phyloP scores from a whole-genome alignment of 805 yeast species.

The Wickerhamomyces rabaulensis region DNA sequence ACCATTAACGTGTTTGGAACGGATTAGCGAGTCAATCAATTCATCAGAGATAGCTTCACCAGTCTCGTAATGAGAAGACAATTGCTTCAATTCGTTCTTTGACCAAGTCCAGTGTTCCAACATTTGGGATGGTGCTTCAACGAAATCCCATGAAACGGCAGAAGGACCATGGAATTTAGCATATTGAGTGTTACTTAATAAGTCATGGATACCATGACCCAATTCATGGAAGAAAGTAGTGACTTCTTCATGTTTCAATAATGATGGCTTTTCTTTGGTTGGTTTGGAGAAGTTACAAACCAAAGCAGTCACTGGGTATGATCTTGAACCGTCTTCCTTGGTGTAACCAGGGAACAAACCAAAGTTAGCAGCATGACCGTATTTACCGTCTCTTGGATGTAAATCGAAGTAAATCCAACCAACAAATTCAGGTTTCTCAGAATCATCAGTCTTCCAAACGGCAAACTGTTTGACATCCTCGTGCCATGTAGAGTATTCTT shows the following conservation, averaged over 20 bases:
- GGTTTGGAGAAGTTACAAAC: constrained; percentile 85
- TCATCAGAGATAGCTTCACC: constrained; percentile 53
- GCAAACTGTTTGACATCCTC: constrained; percentile 70
- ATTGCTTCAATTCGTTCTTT: constrained; percentile 45
- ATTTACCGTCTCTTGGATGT: constrained; percentile 83
- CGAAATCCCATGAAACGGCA: constrained; percentile 77
- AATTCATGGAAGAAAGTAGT: constrained; percentile 85
- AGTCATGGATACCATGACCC: constrained; percentile 84
- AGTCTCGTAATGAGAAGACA: constrained; percentile 62
- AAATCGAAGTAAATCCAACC: constrained; percentile 80
- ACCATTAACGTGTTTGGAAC: constrained; percentile 71
- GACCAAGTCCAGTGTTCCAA: constrained; percentile 89
- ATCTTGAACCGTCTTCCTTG: constrained; percentile 42
- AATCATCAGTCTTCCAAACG: constrained; percentile 58
- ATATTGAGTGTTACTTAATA: constrained; percentile 60
- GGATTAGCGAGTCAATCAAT: constrained; percentile 51
- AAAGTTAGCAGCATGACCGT: constrained; percentile 86
- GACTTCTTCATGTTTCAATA: constrained; percentile 73
- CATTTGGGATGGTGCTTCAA: constrained; percentile 89
- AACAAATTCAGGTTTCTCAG: constrained; percentile 47
- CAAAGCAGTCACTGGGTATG: constrained; percentile 67
- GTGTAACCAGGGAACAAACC: constrained; percentile 57
- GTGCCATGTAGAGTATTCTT: constrained; percentile 57
- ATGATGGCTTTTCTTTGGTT: constrained; percentile 59
- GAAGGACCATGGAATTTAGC: constrained; percentile 71